Evolutionary conservation across 345 rosid species (phyloP).

Genomic region (Salix koriyanagi): DNA sequence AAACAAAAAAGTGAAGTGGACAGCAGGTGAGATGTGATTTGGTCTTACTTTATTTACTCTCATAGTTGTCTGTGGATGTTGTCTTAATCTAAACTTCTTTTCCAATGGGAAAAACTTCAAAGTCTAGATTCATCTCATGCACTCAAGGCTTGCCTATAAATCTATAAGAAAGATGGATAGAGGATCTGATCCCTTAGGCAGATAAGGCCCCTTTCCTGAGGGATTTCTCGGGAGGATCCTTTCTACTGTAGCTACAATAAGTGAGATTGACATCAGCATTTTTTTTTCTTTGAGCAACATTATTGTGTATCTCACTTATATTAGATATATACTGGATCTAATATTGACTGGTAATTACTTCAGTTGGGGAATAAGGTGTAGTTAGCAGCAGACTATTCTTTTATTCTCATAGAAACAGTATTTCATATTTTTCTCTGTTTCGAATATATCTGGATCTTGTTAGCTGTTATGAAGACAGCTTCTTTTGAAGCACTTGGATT

Average conservation of each 20-base stretch:
- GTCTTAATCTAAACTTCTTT: background rate
- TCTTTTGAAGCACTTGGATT: background rate
- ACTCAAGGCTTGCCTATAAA: background rate
- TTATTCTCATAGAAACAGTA: background rate
- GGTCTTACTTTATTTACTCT: background rate
- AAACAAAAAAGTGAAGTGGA: constrained; percentile 44
- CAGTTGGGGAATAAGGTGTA: background rate
- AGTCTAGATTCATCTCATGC: background rate
- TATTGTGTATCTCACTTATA: background rate
- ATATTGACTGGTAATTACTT: too few species aligned
- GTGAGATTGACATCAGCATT: background rate
- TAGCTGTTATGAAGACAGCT: background rate
- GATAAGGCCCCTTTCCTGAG: background rate
- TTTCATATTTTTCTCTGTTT: background rate
- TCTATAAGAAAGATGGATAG: background rate
- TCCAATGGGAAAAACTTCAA: background rate
- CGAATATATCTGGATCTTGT: background rate
- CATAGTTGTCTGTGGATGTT: background rate
- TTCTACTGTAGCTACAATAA: background rate
- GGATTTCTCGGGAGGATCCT: background rate
- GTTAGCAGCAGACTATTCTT: too few species aligned
- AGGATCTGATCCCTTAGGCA: background rate
- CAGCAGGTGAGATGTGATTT: constrained; percentile 34
- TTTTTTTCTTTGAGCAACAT: background rate
- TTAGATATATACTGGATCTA: background rate